These are phyloP conservation scores for Daldinia childiae DNA, from an alignment of 495 filamentous ascomycete genomes.

Conservation along the genomic window DNA sequence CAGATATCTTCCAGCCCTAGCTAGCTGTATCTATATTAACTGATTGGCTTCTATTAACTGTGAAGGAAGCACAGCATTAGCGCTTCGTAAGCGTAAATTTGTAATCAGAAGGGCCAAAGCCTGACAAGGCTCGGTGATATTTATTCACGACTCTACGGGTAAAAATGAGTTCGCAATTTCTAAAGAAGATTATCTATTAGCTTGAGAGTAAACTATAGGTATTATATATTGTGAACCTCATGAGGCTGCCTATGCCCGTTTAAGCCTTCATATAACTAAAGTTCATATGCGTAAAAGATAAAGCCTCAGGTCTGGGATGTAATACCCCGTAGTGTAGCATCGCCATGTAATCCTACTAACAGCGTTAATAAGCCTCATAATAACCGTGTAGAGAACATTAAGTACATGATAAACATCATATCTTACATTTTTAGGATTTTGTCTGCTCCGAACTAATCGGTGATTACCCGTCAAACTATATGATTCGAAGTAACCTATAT, in stretches of 20 bases:
- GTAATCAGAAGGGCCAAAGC: not conserved
- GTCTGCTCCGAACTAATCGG: no score
- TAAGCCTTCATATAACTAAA: not conserved
- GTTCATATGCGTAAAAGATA: not conserved
- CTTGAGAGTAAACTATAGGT: not conserved
- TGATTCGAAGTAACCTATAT: no score
- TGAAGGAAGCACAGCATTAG: not conserved
- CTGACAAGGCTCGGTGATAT: not conserved
- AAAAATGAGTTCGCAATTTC: not conserved
- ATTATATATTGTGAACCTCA: not conserved
- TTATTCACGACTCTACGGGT: not conserved
- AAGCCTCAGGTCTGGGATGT: no score
- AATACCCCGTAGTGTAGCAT: not conserved
- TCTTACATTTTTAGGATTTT: no score
- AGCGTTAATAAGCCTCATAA: not conserved
- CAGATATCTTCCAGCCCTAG: not conserved
- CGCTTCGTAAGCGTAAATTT: not conserved
- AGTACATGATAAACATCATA: no score
- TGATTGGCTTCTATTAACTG: not conserved
- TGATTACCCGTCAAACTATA: no score
- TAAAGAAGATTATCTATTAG: not conserved
- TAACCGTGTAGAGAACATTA: not conserved
- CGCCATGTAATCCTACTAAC: not conserved
- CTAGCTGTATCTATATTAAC: not conserved
- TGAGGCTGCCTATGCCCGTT: not conserved